Base-by-base conservation (phyloP, 208 protist genomes). In the Leishmania lainsoni region DNA sequence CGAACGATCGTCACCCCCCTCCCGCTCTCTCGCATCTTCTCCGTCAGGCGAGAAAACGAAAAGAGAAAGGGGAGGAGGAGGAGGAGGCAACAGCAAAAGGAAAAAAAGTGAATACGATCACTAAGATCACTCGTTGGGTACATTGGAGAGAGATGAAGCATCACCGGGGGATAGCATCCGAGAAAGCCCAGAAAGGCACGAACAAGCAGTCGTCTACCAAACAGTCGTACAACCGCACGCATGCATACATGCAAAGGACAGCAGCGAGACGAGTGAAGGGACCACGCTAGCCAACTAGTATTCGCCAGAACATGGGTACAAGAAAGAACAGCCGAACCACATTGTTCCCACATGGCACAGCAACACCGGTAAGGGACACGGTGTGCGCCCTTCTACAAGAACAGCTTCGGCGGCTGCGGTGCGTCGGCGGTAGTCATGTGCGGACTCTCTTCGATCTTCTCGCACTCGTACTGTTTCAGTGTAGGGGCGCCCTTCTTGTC, bases 381-480 rank as follows among this genome's bases (percentile, higher is more conserved):
- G 32, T 29, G 16, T 29, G 45, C n/a, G 26, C 17, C 9, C 39
- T 39, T 16, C 52, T 82, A 81, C 10, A 79, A 76, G 69, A 86
- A 80, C 56, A 88, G 72, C 63, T 79, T 84, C 59, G 76, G 81
- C 49, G 58, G 87, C 75, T 51, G 72, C 71, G 61, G 75, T 74
- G 48, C 65, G 54, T 42, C 78, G 51, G 22, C 56, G 32, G 81
- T 83, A 45, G 51, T 71, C 81, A 74, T 79, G 32, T 63, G 29
- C 52, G 63, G 54, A 5, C 65, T 82, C 32, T 83, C 72, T 26
- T 54, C 81, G 10, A 49, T 75, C 22, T 70, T 65, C 39, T 48
- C 63, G 76, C 86, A 84, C 69, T 92, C 84, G 78, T 96, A 97
- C 86, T 97, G 94, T 71, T 93, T 78, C 6, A 95, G 39, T 39